Percentiles rank a stretch among this genome's conserved stretches.
phyloP scores from a whole-genome alignment of 2,329 filamentous ascomycete species.

The Fusarium nygamai region DNA sequence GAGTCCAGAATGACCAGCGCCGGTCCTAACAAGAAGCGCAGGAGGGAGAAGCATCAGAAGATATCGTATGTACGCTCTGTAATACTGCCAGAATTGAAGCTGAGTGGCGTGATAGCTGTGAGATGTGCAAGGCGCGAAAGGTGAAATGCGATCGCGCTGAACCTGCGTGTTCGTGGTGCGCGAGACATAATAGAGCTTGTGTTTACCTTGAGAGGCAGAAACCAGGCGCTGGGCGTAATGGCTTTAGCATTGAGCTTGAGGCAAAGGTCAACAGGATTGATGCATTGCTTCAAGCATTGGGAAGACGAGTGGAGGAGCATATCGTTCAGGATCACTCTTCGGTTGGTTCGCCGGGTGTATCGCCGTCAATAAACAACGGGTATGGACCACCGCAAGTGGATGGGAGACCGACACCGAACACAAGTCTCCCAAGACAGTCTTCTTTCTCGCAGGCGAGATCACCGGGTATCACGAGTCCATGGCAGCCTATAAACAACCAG shows the following conservation, averaged over 20 bases:
- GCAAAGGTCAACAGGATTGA: conserved; percentile 65
- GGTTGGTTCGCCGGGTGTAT: conserved; percentile 18
- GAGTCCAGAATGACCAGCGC: conserved; percentile 41
- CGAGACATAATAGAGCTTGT: conserved; percentile 72
- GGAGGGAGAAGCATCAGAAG: conserved; percentile 54
- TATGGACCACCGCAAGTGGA: conserved; percentile 49
- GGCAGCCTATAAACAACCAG: conserved; percentile 44
- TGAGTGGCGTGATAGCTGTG: conserved; percentile 46
- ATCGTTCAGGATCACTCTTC: conserved; percentile 49
- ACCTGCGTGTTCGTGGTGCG: conserved; percentile 76
- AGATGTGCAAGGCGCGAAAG: conserved; percentile 57
- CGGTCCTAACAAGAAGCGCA: conserved; percentile 50
- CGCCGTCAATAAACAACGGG: conserved; percentile 48
- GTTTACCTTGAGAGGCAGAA: conserved; percentile 78
- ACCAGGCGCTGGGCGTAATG: conserved; percentile 69
- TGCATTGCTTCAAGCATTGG: conserved; percentile 53
- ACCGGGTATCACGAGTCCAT: conserved; percentile 53
- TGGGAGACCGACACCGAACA: conserved; percentile 35
- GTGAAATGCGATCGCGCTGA: conserved; percentile 63
- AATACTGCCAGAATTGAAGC: not conserved
- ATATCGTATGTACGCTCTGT: conserved; percentile 50
- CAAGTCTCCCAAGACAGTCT: conserved; percentile 28
- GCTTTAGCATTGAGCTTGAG: conserved; percentile 70
- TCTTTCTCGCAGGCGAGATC: conserved; percentile 48
- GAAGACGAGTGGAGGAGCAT: conserved; percentile 55